Evolutionary conservation across 805 yeast species (phyloP), one percentile per base, ranked within the genome.

Genomic region (Hanseniaspora meyeri): DNA sequence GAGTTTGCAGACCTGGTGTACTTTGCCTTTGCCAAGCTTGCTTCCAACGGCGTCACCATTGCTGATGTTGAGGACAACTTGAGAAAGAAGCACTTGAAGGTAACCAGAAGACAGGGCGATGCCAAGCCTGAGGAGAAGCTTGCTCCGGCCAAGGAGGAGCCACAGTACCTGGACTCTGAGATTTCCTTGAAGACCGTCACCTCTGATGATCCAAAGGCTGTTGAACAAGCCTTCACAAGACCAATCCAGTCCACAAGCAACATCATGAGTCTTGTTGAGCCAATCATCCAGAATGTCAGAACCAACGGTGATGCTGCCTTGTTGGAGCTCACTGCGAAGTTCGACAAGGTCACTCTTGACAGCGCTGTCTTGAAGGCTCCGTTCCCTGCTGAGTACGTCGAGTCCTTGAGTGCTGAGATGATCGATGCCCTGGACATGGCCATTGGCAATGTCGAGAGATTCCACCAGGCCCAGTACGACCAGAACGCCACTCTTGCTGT

Each of bases 231-330:
- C 10, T 75, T 93, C 58, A 77, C 82, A 32, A 84, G 99, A 72
- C 99, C 99, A n/a, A 93, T 87, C 51, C 97, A 93, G 72, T 85
- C 85, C 65, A 87, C 96, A 24, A 77, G 90, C 20, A 93, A 88
- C 64, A 95, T 93, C 60, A 88, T 90, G 95, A 82, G 85, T 61
- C 76, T 93, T 55, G 97, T 95, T 31, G 78, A 82, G 42, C 98
- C 98, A 43, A 93, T 93, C 59, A 82, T 93, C 47, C 81, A 85
- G 39, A 77, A 79, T 53, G 97, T 93, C 31, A 81, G 80, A 62
- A 65, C 70, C 7, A 78, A 80, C 47, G 98, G 98, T 60, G 97
- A 93, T 66, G 75, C 76, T 55, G 97, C 97, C 0, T 74, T 93
- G 57, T 63, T 93, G n/a, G 96, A 89, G 68, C 77, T 82, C 59